A percentile compares a stretch with the other conserved stretches of the same genome.
phyloP scores from a whole-genome alignment of 2,329 filamentous ascomycete species.

The Hymenoscyphus repandus region DNA sequence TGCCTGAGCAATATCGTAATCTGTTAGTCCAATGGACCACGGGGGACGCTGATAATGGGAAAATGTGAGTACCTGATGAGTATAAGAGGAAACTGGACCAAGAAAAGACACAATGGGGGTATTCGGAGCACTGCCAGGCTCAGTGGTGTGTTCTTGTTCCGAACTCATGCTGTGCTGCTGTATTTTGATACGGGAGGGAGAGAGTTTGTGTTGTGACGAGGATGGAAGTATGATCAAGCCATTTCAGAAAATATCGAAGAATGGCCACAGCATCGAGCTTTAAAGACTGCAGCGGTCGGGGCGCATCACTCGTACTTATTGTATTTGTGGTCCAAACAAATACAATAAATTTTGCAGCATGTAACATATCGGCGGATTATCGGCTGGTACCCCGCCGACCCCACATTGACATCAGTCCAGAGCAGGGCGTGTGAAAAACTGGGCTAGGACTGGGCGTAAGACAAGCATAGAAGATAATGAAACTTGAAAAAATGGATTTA shows the following conservation, averaged over 20 bases:
- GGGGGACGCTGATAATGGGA: constrained; percentile 10
- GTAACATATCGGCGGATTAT: background rate
- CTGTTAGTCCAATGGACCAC: constrained; percentile 25
- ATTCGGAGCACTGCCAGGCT: background rate
- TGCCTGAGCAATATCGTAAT: constrained; percentile 39
- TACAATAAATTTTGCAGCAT: background rate
- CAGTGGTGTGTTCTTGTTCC: background rate
- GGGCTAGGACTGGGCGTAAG: background rate
- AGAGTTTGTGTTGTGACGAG: background rate
- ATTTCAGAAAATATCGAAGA: constrained; percentile 1
- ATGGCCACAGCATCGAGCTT: background rate
- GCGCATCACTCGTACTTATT: background rate
- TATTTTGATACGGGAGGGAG: too few relatives aligned
- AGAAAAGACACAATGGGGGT: constrained; percentile 48
- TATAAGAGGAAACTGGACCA: constrained; percentile 61
- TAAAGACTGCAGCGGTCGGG: background rate
- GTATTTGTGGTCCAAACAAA: background rate
- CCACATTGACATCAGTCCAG: background rate
- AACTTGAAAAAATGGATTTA: too few relatives aligned
- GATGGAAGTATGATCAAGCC: background rate
- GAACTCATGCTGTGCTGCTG: too few relatives aligned
- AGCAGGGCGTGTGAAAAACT: background rate
- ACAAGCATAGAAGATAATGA: too few relatives aligned
- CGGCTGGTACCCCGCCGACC: background rate
- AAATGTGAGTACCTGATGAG: constrained; percentile 53